These are phyloP conservation scores for Aspergillus ellipticus DNA, from an alignment of 495 filamentous ascomycete species.

Conservation along the genomic window DNA sequence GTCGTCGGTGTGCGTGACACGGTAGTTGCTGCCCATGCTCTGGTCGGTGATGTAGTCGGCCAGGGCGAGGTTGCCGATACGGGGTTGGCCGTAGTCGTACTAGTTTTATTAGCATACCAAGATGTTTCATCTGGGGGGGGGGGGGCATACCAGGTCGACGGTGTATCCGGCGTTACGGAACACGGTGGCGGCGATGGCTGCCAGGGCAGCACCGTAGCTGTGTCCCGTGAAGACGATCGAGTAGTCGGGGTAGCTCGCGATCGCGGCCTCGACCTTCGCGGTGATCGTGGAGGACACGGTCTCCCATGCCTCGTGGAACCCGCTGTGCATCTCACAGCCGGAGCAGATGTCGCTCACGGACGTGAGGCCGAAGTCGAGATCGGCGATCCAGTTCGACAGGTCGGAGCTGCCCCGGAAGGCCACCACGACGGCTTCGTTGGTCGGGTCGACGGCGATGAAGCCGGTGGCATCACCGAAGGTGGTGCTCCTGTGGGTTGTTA, in stretches of 20 bases:
- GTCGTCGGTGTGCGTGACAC: slow-evolving; percentile 64
- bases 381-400: slow-evolving; percentile 58
- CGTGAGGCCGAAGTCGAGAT: slow-evolving; percentile 40
- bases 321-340: slow-evolving; percentile 44
- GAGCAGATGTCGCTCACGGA: slow-evolving; percentile 35
- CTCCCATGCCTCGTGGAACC: slow-evolving; percentile 52
- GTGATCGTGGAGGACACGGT: slow-evolving; percentile 31
- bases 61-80: slow-evolving; percentile 53
- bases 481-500: slow-evolving; percentile 34
- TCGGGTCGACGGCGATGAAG: slow-evolving; percentile 58
- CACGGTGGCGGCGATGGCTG: slow-evolving; percentile 52
- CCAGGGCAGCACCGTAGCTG: slow-evolving; percentile 61
- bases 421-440: slow-evolving; percentile 55
- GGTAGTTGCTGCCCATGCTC: slow-evolving; percentile 43
- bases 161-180: slow-evolving; percentile 43
- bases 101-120: slow-evolving; percentile 14
- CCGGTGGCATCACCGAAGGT: slow-evolving; percentile 57
- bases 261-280: slow-evolving; percentile 30
- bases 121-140: background rate
- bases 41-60: slow-evolving; percentile 49
- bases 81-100: slow-evolving; percentile 64
- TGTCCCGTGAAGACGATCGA: slow-evolving; percentile 56
- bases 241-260: slow-evolving; percentile 42
- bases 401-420: slow-evolving; percentile 60
- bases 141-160: slow-evolving; percentile 21